Conservation (phyloP, 352 stramenopile genomes). For the Globisporangium echinulatum region DNA sequence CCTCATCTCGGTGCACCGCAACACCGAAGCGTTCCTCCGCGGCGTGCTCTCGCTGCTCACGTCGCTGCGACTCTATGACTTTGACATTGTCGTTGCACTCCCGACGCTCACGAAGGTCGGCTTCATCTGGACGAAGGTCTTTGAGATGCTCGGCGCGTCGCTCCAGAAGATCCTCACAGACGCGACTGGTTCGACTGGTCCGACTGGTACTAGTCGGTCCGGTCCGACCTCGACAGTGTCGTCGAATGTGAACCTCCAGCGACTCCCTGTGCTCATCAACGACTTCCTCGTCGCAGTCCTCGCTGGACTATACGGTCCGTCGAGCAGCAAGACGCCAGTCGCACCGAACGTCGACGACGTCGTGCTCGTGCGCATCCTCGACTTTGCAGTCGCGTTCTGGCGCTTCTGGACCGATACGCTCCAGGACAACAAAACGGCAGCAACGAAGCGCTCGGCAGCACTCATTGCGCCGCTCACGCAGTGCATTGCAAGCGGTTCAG, state of each 20-base stretch:
- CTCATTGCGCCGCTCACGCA: slow-evolving; percentile 47
- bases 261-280: slow-evolving; percentile 61
- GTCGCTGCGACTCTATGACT: slow-evolving; percentile 56
- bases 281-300: slow-evolving; percentile 61
- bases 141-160: slow-evolving; percentile 44
- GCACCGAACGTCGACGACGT: slow-evolving; percentile 31
- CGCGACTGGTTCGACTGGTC: background rate
- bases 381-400: slow-evolving; percentile 73
- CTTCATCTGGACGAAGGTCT: slow-evolving; percentile 70
- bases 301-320: slow-evolving; percentile 35
- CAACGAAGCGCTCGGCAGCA: slow-evolving; percentile 45
- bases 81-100: slow-evolving; percentile 38
- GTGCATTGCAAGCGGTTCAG: slow-evolving; percentile 39
- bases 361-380: slow-evolving; percentile 54
- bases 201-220: background rate
- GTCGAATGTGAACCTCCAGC: slow-evolving; percentile 40
- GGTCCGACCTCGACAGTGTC: slow-evolving; percentile 12
- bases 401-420: slow-evolving; percentile 56
- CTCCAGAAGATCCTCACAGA: slow-evolving; percentile 20
- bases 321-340: slow-evolving; percentile 6
- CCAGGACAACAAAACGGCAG: slow-evolving; percentile 30
- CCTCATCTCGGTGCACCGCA: slow-evolving; percentile 59
- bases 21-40: slow-evolving; percentile 67
- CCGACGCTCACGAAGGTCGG: slow-evolving; percentile 70
- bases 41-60: slow-evolving; percentile 65